A percentile compares a stretch with the other conserved stretches of the same genome.
Conservation (phyloP, 2,329 filamentous ascomycete genomes). For the Aspergillus aculeatus region DNA sequence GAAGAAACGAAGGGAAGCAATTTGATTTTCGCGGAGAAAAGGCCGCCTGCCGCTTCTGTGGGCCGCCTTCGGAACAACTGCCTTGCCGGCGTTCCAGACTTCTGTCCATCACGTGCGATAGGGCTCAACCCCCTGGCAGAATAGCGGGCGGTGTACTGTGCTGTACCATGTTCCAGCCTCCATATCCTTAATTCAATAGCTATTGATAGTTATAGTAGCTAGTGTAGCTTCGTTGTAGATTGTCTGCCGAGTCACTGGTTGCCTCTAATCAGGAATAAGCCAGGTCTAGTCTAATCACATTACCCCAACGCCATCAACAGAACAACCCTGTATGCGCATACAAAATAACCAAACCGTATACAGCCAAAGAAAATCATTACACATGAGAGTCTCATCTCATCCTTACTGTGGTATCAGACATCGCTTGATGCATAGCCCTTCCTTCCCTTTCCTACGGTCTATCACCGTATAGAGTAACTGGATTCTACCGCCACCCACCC, state of each 20-base stretch:
- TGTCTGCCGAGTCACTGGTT: too few relatives aligned
- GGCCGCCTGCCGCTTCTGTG: conserved; percentile 29
- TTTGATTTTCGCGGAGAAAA: conserved; percentile 23
- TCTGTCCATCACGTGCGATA: conserved; percentile 13
- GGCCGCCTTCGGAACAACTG: conserved; percentile 30
- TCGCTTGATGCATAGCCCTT: not conserved
- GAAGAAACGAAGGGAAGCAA: conserved; percentile 17
- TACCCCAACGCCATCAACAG: too few relatives aligned
- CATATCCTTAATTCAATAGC: too few relatives aligned
- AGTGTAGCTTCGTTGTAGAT: too few relatives aligned
- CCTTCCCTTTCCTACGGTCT: not conserved
- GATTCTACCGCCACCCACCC: conserved; percentile 39
- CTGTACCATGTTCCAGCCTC: too few relatives aligned
- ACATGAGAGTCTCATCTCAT: not conserved
- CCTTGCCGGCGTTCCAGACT: conserved; percentile 10
- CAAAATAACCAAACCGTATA: not conserved
- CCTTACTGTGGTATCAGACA: not conserved
- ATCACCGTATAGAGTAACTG: not conserved
- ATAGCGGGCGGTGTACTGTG: too few relatives aligned
- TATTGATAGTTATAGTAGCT: too few relatives aligned
- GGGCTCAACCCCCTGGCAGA: conserved; percentile 18
- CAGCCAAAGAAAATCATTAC: not conserved
- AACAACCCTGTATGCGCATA: not conserved
- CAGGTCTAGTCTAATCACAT: not conserved
- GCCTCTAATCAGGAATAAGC: too few relatives aligned